Evolutionary conservation across 2,329 filamentous ascomycete species (phyloP).

Genomic region (Emericellopsis cladophorae): DNA sequence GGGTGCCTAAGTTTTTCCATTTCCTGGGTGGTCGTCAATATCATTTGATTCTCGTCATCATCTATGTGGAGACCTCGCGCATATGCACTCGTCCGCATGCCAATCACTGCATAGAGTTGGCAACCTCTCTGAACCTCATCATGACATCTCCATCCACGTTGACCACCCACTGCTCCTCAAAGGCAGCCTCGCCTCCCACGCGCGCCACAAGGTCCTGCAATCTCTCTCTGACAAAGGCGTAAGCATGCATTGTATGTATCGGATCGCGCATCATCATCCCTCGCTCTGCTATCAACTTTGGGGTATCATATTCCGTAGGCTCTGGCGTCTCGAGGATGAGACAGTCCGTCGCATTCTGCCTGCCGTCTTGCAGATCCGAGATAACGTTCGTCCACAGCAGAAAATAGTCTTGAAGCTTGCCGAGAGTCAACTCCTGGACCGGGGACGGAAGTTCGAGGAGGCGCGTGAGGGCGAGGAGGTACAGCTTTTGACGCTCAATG

Average conservation of each 20-base stretch:
- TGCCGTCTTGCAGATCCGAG: conserved; percentile 50
- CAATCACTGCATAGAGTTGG: conserved; percentile 1
- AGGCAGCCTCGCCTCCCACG: conserved; percentile 51
- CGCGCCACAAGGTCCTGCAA: conserved; percentile 45
- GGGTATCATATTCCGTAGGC: conserved; percentile 40
- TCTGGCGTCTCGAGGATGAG: conserved; percentile 33
- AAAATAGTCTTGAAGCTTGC: conserved; percentile 59
- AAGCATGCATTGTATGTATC: conserved; percentile 52
- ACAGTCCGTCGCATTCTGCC: conserved; percentile 35
- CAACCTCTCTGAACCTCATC: conserved; percentile 34
- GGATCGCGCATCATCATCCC: conserved; percentile 47
- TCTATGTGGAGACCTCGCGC: no score
- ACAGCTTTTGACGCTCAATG: conserved; percentile 55
- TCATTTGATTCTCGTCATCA: no score
- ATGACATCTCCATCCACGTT: conserved; percentile 67
- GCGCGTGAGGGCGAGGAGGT: conserved; percentile 58
- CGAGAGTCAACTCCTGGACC: conserved; percentile 43
- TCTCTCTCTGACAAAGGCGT: conserved; percentile 50
- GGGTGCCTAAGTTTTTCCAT: no score
- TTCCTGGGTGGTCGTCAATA: no score
- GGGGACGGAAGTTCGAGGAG: conserved; percentile 52
- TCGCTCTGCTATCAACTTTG: conserved; percentile 39
- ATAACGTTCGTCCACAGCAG: conserved; percentile 64
- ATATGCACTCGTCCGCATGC: no score
- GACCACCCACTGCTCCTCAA: conserved; percentile 55